Conservation (phyloP, 176 grass and related monocot species). For the barley (Hordeum vulgare) region MorexV3_pseudomolecules_assembly NC_058519.1:3220865-3221364, state of each 20-base stretch:
- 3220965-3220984: neutral
- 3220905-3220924: neutral
- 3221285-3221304: neutral
- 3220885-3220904: conserved; percentile 1
- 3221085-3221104: neutral
- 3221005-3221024: neutral
- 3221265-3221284: neutral
- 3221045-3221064: neutral
- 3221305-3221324: neutral
- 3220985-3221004: neutral
- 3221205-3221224: neutral
- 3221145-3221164: neutral
- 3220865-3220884: neutral
- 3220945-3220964: neutral
- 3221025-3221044: neutral
- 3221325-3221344: neutral
- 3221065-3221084: neutral
- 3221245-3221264: neutral
- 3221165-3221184: neutral
- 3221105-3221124: neutral
- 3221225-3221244: neutral
- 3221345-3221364: neutral
- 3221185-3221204: neutral
- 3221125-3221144: neutral
- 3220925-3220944: neutral